Evolutionary conservation across 768 basidiomycete genomes (phyloP), one percentile per base, ranked within the genome.

Genomic region (Agrocybe praecox): DNA sequence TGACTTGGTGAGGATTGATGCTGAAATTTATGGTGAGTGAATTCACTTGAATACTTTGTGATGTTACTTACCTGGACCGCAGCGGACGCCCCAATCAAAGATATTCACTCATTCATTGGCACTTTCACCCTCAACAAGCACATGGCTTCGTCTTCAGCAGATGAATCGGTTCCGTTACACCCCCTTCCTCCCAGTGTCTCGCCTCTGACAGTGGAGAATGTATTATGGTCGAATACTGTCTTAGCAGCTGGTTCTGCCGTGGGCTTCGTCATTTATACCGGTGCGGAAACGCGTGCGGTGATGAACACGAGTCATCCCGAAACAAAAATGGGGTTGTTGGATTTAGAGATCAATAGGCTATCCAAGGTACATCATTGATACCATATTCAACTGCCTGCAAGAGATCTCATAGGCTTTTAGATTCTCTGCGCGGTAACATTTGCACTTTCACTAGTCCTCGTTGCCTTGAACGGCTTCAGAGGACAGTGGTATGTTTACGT

Each of bases 271-370:
- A 81, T 97, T 2, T 99, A 98, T 69, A 98, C 97, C 2, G 97
- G 97, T 0, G 74, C 88, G 0, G 96, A 99, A 71, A 98, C 96
- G 7, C 80, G 97, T 53, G 97, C 97, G 1, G 96, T 98, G 21
- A 94, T 99, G 94, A 99, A 99, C 63, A 99, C 97, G 4, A 95
- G 92, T 63, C 94, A 96, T 72, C 96, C 97, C 0, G 89, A 88
- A 62, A 98, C 96, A 1, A 99, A 99, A 71, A 84, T 92, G 46
- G 97, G 97, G 2, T 67, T 96, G 46, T 70, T 98, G 53, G 97
- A 99, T 73, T 65, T 94, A 48, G 97, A 99, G 72, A 96, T 99
- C 61, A 98, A 98, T 68, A 85, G 86, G 46, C 82, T 99, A 36
- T 94, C 97, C 3, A 99, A 99, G 84, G 96, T 94, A 83, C 72